Conservation (phyloP, 257 asterid species). For the Pogostemon cablin region DNA sequence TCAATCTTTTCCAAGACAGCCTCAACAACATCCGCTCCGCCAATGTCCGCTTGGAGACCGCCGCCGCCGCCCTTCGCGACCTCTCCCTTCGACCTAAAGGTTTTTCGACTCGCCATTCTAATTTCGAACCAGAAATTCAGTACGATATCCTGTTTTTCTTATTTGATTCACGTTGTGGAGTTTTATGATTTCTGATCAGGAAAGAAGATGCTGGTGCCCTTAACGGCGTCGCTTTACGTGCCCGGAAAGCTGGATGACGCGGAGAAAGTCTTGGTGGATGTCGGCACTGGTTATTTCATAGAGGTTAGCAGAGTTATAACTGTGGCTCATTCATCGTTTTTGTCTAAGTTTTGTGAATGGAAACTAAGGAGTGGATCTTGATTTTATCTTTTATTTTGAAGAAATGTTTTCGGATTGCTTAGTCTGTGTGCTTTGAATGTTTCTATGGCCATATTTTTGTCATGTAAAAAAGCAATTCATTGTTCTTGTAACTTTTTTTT, state of each 20-base stretch:
- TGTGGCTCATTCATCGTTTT: background rate
- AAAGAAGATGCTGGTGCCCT: conserved; percentile 85
- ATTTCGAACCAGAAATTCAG: background rate
- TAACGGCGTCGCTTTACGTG: conserved; percentile 89
- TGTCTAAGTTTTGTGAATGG: background rate
- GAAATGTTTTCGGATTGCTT: background rate
- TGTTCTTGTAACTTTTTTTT: conserved; percentile 1
- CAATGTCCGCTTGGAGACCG: conserved; percentile 75
- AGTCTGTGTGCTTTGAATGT: background rate
- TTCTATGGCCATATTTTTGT: background rate
- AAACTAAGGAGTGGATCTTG: background rate
- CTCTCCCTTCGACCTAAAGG: conserved; percentile 86
- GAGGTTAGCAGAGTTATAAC: conserved; percentile 49
- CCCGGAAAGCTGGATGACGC: conserved; percentile 86
- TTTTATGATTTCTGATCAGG: conserved; percentile 42
- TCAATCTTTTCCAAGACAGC: conserved; percentile 81
- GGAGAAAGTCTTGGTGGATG: conserved; percentile 88
- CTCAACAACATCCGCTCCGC: conserved; percentile 86
- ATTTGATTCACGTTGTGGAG: background rate
- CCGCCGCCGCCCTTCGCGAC: conserved; percentile 82
- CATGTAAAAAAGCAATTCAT: background rate
- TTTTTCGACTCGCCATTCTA: background rate
- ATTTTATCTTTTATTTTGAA: background rate
- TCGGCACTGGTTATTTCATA: conserved; percentile 92
- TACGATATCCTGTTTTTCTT: background rate